Evolutionary conservation across 1,284 basidiomycete genomes (phyloP).

Genomic region (Ceratobasidium sp.): DNA sequence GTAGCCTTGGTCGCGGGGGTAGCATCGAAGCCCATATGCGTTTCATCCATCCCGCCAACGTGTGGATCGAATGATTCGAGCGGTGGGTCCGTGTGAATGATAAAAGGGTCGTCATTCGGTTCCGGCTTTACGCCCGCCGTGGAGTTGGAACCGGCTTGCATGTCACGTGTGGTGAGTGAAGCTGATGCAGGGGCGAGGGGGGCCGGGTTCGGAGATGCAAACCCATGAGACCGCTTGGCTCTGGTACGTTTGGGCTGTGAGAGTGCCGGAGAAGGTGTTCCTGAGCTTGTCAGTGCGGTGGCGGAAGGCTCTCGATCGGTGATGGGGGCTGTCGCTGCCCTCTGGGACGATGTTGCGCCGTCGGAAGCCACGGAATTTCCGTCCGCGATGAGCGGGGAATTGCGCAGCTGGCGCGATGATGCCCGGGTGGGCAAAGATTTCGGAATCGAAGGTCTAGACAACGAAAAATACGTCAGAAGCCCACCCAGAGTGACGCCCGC

Average conservation of each 20-base stretch:
- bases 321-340: constrained; percentile 8
- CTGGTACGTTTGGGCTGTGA: constrained; percentile 20
- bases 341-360: constrained; percentile 7
- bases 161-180: constrained; percentile 32
- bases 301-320: constrained; percentile 34
- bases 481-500: not conserved
- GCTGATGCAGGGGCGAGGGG: constrained; percentile 5
- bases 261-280: constrained; percentile 5
- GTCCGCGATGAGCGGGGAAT: constrained; percentile 28
- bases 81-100: constrained; percentile 30
- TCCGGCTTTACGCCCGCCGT: constrained; percentile 28
- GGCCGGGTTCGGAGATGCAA: not conserved
- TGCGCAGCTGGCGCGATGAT: constrained; percentile 11
- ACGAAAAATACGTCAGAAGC: constrained; percentile 3
- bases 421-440: constrained; percentile 12
- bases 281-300: constrained; percentile 15
- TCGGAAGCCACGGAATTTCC: constrained; percentile 21
- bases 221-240: constrained; percentile 27
- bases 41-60: not conserved
- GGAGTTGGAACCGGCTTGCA: not conserved
- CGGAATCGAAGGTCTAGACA: constrained; percentile 21
- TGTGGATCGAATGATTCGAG: constrained; percentile 2
- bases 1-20: not conserved
- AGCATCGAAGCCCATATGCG: not conserved
- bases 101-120: constrained; percentile 35